Base-by-base conservation (phyloP, 495 filamentous ascomycete species). In the Aspergillus olivimuriae region DNA sequence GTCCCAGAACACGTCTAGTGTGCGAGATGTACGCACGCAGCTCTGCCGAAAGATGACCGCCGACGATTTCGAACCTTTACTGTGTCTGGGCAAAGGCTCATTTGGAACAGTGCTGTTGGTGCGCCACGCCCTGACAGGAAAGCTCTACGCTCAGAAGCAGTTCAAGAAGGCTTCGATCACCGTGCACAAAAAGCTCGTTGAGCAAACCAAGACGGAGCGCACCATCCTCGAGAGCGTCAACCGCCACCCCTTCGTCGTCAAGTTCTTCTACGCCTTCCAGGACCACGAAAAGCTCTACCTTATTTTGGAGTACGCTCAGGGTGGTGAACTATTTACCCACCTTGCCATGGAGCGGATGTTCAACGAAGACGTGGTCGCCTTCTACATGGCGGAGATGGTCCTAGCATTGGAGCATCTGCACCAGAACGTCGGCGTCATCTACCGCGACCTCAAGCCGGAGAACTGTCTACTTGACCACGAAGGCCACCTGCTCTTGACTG, bases 341-440 rank as follows among this genome's bases (percentile, higher is more conserved):
- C 76, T 98, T 9, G 86, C 79, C 28, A 83, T 86, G 51, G 88
- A 95, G 60, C 83, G 82, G 53, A 95, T 95, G 86, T 95, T 98
- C 52, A 68, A 82, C 9, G 89, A 96, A 65, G 75, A 86, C 24
- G 82, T 81, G 2, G 86, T 88, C 0, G 86, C 89, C 10, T 98
- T 97, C 62, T 98, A 98, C 76, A 92, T 97, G 85, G 92, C 90
- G 0, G 87, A 96, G 70, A 89, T 97, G 79, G 82, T 94, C 3
- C 81, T 98, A 3, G 94, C 94, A 1, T 75, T 98, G 17, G 87
- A 88, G 30, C 89, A 97, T 61, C 79, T 98, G 6, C 92, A 98
- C 70, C 77, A 85, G 44, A 88, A 77, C 43, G 80, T 95, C 22
- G 91, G 94, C 12, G 92, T 98, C 24, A 80, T 97, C 52, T 98